phyloP scores from a whole-genome alignment of 768 basidiomycete species.

The Zangia roseola region DNA sequence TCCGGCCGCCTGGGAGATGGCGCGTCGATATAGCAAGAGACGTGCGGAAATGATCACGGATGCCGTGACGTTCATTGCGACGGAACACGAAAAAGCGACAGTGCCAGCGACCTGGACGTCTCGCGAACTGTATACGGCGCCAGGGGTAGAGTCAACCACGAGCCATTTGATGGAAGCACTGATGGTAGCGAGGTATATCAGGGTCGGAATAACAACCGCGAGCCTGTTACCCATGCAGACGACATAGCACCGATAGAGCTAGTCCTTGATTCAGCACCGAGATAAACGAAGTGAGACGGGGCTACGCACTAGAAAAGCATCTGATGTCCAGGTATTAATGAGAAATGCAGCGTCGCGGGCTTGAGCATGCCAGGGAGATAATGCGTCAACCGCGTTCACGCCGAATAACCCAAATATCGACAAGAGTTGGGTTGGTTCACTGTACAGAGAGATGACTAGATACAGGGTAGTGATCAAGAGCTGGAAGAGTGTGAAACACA shows the following conservation, averaged over 20 bases:
- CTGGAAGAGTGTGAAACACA: constrained; percentile 11
- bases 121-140: constrained; percentile 13
- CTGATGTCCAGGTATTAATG: constrained; percentile 22
- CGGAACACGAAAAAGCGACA: constrained; percentile 14
- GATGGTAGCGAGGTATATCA: constrained; percentile 16
- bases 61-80: constrained; percentile 12
- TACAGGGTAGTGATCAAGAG: constrained; percentile 21
- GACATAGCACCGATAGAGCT: constrained; percentile 25
- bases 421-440: constrained; percentile 15
- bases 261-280: background rate
- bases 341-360: constrained; percentile 8
- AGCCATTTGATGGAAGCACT: constrained; percentile 16
- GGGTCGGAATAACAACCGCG: background rate
- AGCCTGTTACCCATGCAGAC: constrained; percentile 14
- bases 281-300: too few species aligned
- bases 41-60: constrained; percentile 17
- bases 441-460: constrained; percentile 17
- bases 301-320: constrained; percentile 22
- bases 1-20: constrained; percentile 10
- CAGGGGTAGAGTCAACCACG: constrained; percentile 10
- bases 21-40: constrained; percentile 18
- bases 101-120: constrained; percentile 14
- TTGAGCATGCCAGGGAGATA: constrained; percentile 19
- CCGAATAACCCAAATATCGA: constrained; percentile 7
- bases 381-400: constrained; percentile 3